These are phyloP conservation scores for Exophiala aquamarina DNA, from an alignment of 2,329 filamentous ascomycete species.

Conservation along the genomic window DNA sequence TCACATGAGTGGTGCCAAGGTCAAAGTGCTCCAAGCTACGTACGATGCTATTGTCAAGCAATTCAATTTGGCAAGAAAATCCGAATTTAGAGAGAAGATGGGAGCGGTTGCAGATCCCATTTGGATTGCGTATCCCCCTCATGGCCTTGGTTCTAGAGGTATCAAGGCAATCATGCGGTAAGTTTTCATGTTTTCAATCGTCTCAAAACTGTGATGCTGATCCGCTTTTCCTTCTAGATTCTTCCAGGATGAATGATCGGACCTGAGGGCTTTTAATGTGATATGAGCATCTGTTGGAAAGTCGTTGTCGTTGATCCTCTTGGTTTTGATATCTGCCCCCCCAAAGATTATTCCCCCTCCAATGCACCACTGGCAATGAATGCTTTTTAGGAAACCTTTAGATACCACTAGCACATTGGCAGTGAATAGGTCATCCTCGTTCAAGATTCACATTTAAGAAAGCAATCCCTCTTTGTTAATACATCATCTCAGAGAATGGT, in stretches of 20 bases:
- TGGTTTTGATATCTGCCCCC: too few species aligned
- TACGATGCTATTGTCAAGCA: conserved; percentile 81
- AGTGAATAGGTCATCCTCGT: too few species aligned
- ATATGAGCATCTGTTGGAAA: too few species aligned
- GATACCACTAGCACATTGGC: too few species aligned
- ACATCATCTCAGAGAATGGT: too few species aligned
- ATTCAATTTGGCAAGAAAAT: conserved; percentile 79
- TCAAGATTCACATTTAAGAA: too few species aligned
- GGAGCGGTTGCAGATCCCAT: conserved; percentile 80
- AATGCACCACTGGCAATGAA: too few species aligned
- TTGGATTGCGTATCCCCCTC: conserved; percentile 86
- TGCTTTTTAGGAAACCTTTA: too few species aligned
- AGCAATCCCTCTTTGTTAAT: too few species aligned
- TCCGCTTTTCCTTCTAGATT: conserved; percentile 11
- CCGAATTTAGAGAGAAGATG: conserved; percentile 87
- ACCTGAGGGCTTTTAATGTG: too few species aligned
- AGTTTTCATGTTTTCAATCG: conserved; percentile 1
- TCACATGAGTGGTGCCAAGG: conserved; percentile 76
- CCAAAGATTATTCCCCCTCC: too few species aligned
- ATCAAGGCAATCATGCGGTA: conserved; percentile 66
- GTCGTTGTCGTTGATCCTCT: too few species aligned
- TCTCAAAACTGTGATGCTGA: neutral
- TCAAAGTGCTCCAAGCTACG: conserved; percentile 77
- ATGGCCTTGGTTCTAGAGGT: conserved; percentile 78
- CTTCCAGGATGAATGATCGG: conserved; percentile 24